phyloP scores from a whole-genome alignment of 176 grass and related monocot genomes.

The Carex parvula region DNA sequence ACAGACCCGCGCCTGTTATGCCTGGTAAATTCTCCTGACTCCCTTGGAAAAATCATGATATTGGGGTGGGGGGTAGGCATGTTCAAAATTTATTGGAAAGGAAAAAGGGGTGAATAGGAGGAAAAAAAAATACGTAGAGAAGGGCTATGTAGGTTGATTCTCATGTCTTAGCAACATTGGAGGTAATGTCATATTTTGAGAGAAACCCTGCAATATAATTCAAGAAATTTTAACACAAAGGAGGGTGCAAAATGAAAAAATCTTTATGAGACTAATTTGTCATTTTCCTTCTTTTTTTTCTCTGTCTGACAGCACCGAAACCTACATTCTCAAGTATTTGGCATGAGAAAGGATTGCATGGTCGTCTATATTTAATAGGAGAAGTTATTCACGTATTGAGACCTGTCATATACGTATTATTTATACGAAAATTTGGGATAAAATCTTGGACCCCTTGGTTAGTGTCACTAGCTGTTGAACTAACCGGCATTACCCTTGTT shows the following conservation, averaged over 20 bases:
- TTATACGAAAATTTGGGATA: conserved; percentile 90
- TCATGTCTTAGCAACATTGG: neutral
- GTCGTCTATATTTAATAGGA: conserved; percentile 67
- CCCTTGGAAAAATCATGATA: neutral
- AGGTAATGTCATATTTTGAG: neutral
- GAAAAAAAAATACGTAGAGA: neutral
- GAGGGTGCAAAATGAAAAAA: neutral
- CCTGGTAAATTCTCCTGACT: conserved; percentile 10
- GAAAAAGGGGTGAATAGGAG: neutral
- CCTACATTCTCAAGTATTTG: conserved; percentile 61
- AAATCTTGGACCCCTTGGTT: conserved; percentile 95
- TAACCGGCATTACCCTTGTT: conserved; percentile 73
- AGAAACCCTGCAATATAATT: neutral
- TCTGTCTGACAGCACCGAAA: conserved; percentile 33
- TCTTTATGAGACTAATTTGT: neutral
- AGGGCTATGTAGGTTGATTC: neutral
- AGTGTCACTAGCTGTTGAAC: conserved; percentile 72
- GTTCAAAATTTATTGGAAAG: neutral
- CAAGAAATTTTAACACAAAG: neutral
- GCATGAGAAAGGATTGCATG: conserved; percentile 62
- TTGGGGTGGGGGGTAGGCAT: neutral
- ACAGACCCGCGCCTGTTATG: neutral
- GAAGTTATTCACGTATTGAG: conserved; percentile 79
- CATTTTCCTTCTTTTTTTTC: neutral
- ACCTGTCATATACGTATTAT: conserved; percentile 77